These are phyloP conservation scores for Linaria vulgaris DNA, from an alignment of 257 asterid species.

Conservation along the genomic window DNA sequence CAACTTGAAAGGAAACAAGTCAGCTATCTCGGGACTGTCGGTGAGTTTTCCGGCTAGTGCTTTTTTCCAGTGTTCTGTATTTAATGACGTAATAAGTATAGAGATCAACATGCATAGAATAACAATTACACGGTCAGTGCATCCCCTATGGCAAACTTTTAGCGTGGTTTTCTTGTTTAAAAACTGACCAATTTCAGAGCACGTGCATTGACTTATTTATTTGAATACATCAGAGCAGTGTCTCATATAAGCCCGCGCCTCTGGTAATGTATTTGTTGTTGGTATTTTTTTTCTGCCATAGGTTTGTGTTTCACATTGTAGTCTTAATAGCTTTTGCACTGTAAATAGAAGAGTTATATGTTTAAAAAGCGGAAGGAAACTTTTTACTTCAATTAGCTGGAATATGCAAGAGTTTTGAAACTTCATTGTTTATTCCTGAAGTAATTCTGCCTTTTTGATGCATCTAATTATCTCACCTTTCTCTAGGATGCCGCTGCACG, in stretches of 20 bases:
- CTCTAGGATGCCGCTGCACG: conserved; percentile 41
- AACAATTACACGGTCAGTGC: not conserved
- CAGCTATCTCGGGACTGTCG: too few relatives aligned
- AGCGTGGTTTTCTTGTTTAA: not conserved
- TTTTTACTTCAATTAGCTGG: conserved; percentile 5
- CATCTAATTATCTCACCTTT: conserved; percentile 4
- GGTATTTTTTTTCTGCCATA: too few relatives aligned
- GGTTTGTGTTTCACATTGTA: not conserved
- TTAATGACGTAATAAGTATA: too few relatives aligned
- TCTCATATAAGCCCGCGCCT: conserved; percentile 9
- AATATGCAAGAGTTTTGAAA: not conserved
- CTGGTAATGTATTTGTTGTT: conserved; percentile 10
- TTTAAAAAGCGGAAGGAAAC: not conserved
- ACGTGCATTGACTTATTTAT: too few relatives aligned
- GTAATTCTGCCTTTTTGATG: too few relatives aligned
- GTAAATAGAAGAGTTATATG: not conserved
- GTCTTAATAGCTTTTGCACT: not conserved
- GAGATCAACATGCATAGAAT: not conserved
- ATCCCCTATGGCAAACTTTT: not conserved
- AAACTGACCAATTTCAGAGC: not conserved
- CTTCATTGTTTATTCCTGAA: not conserved
- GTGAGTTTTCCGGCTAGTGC: too few relatives aligned
- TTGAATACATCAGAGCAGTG: conserved; percentile 3
- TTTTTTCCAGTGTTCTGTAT: too few relatives aligned
- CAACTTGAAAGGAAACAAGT: too few relatives aligned